Percentiles rank a stretch among this genome's conserved stretches.
Evolutionary conservation across 208 protist genomes (phyloP).

Genomic region (Trypanosoma lewisi): DNA sequence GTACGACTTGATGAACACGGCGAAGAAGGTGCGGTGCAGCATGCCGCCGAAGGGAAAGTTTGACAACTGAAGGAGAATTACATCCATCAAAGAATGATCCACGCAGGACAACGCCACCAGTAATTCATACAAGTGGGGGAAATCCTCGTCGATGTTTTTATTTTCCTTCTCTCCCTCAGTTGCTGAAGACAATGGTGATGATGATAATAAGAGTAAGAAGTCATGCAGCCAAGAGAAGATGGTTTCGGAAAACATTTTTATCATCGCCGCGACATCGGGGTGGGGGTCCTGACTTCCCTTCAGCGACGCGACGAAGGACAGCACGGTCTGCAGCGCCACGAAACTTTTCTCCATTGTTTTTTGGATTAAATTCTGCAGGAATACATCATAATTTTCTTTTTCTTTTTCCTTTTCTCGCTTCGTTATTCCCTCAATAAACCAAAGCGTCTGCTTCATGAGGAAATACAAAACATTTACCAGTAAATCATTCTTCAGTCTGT

Average conservation of each 20-base stretch:
- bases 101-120: constrained; percentile 20
- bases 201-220: not conserved
- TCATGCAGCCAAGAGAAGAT: constrained; percentile 29
- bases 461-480: constrained; percentile 22
- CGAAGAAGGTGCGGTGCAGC: constrained; percentile 26
- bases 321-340: constrained; percentile 24
- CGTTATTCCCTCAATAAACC: constrained; percentile 16
- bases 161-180: too few species aligned
- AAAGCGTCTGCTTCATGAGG: constrained; percentile 24
- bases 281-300: not conserved
- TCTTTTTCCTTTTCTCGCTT: too few species aligned
- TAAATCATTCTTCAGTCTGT: constrained; percentile 18
- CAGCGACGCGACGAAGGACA: constrained; percentile 11
- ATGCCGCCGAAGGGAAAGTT: constrained; percentile 18
- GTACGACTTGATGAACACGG: constrained; percentile 14
- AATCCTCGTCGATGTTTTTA: too few species aligned
- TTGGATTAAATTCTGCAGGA: too few species aligned
- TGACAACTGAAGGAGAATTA: constrained; percentile 6
- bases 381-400: too few species aligned
- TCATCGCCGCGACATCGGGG: constrained; percentile 3
- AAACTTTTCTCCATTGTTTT: constrained; percentile 26
- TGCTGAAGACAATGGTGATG: too few species aligned
- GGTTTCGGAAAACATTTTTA: constrained; percentile 13
- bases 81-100: constrained; percentile 11
- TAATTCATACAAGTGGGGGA: too few species aligned